Evolutionary conservation across 352 stramenopile genomes (phyloP).

Genomic region (Pythium biforme): DNA sequence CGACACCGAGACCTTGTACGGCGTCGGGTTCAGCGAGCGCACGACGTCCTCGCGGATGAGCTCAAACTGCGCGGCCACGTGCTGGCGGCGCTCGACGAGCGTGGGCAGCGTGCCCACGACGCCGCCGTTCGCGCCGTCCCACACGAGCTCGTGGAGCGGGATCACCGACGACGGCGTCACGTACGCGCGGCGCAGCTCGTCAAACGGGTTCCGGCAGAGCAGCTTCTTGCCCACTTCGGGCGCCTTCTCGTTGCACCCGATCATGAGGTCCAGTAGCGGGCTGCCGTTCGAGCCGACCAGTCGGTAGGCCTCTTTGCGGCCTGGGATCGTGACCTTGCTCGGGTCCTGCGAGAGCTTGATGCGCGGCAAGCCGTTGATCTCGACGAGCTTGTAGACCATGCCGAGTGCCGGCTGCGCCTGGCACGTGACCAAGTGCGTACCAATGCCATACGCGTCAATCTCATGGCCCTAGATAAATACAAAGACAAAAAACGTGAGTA

Average conservation of each 20-base stretch:
- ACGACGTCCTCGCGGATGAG: slow-evolving; percentile 94
- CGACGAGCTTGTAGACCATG: slow-evolving; percentile 99
- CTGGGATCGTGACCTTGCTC: slow-evolving; percentile 94
- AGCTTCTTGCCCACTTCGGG: slow-evolving; percentile 83
- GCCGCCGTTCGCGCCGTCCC: slow-evolving; percentile 84
- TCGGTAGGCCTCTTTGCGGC: slow-evolving; percentile 89
- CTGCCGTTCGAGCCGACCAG: slow-evolving; percentile 87
- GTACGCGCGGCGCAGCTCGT: slow-evolving; percentile 92
- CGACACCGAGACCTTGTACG: slow-evolving; percentile 93
- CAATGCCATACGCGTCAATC: slow-evolving; percentile 96
- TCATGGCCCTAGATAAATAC: slow-evolving; percentile 84
- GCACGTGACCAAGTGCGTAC: slow-evolving; percentile 96
- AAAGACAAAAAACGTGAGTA: slow-evolving; percentile 1
- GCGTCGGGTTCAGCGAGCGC: slow-evolving; percentile 94
- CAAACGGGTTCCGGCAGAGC: slow-evolving; percentile 96
- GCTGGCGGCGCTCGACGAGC: slow-evolving; percentile 78
- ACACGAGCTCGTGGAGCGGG: slow-evolving; percentile 89
- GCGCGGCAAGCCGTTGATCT: slow-evolving; percentile 93
- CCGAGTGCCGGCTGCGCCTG: slow-evolving; percentile 97
- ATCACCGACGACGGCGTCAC: slow-evolving; percentile 92
- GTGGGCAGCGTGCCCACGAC: slow-evolving; percentile 64
- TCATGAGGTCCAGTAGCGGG: slow-evolving; percentile 91
- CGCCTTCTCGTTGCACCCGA: slow-evolving; percentile 77
- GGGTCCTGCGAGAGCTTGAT: slow-evolving; percentile 99
- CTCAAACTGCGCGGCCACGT: slow-evolving; percentile 91